phyloP scores from a whole-genome alignment of 306 rosid genomes.

The Vachellia collinsii region DNA sequence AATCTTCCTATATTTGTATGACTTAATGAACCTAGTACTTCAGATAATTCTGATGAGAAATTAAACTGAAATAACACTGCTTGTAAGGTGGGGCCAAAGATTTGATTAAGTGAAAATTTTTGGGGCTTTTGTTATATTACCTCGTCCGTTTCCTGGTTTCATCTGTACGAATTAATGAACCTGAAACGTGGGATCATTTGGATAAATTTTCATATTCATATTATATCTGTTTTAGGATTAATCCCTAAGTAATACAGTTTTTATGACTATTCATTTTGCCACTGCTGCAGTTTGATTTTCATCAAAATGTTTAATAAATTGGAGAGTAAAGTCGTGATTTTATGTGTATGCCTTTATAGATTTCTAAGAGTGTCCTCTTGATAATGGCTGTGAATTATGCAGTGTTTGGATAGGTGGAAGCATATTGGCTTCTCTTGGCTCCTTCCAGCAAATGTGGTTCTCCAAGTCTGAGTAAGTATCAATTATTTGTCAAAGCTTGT shows the following conservation, averaged over 20 bases:
- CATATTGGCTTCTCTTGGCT: conserved; percentile 98
- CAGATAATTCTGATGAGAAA: background rate
- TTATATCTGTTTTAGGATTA: conserved; percentile 12
- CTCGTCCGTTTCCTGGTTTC: background rate
- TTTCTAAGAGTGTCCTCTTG: conserved; percentile 17
- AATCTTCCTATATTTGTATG: conserved; percentile 3
- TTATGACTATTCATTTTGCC: background rate
- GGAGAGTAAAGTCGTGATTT: conserved; percentile 40
- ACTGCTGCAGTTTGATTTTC: conserved; percentile 9
- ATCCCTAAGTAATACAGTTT: background rate
- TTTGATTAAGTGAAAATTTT: background rate
- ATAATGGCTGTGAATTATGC: conserved; percentile 39
- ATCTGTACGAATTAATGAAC: conserved; percentile 9
- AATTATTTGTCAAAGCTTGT: background rate
- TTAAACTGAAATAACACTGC: conserved; percentile 2
- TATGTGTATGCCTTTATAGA: conserved; percentile 27
- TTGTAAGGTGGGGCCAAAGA: conserved; percentile 3
- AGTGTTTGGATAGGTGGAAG: conserved; percentile 99
- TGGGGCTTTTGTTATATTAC: background rate
- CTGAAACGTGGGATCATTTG: background rate
- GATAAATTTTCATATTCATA: background rate
- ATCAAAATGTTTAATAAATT: background rate
- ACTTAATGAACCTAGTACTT: conserved; percentile 9
- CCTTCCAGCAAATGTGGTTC: conserved; percentile 91
- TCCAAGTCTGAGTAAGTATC: conserved; percentile 88